Base-by-base conservation (phyloP, 352 stramenopile genomes). In the Chrysophaeum taylorii region DNA sequence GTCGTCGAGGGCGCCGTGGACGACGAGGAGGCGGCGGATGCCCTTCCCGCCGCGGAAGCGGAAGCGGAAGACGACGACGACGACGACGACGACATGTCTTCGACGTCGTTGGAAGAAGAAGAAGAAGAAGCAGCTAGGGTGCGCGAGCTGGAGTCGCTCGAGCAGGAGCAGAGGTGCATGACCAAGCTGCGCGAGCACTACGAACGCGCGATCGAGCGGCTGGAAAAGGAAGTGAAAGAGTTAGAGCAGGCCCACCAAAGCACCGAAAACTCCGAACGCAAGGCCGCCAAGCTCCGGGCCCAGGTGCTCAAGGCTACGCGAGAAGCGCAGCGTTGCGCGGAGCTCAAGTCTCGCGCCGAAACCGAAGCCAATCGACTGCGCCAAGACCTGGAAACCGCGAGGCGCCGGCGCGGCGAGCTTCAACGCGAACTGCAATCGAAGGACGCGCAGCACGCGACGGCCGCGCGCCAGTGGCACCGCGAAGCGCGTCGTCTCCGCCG, bases 81-180 rank as follows among this genome's bases (percentile, higher is more conserved):
- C 5, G 57, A 66, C 57, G 31, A 42, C 35, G 57, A 33, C 33
- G 52, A 63, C 29, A n/a, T n/a, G n/a, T n/a, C n/a, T n/a, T n/a
- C n/a, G n/a, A n/a, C n/a, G n/a, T n/a, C n/a, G n/a, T n/a, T n/a
- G n/a, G n/a, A n/a, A n/a, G 57, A 66, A n/a, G 9, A 27, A 1
- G 57, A 16, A 23, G 12, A 45, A 7, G 57, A 66, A 23, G 0
- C 14, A 1, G 18, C 23, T 2, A 2, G 41, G 31, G 57, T 18
- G 57, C 29, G 31, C 18, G 45, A 57, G 45, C 45, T 57, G 45
- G 18, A 25, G 45, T 57, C 57, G 21, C 57, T 66, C 1, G 31
- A 21, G 36, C 14, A 45, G 1, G 57, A 66, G n/a, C 33, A 66
- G 36, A 33, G 45, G 57, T 66, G 57, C 57, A 66, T 66, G 57